Evolutionary conservation across 2,329 filamentous ascomycete genomes (phyloP), one percentile per base, ranked within the genome.

Genomic region (Cladophialophora immunda): DNA sequence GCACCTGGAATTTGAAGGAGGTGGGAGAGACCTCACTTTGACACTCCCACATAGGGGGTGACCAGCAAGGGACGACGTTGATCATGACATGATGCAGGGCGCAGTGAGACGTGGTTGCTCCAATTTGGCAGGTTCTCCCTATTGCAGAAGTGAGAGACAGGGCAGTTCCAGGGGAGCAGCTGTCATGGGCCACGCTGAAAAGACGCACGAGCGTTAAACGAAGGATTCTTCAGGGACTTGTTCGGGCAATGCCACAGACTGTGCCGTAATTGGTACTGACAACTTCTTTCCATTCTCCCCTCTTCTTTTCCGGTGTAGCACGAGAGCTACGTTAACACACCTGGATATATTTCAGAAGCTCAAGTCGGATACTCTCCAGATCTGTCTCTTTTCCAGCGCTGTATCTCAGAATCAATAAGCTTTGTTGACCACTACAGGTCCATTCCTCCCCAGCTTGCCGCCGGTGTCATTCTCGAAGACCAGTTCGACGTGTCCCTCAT

Each of bases 361-460:
- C 3, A 41, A 41, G 11, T 41, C 17, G 15, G 2, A 41, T 13
- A 36, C 29, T 38, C 9, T 30, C 30, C 13, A 2, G 34, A n/a
- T 4, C 36, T n/a, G 36, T 41, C 34, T 41, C 32, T 4, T n/a
- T 3, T 38, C 34, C 7, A 38, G 13, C 34, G 3, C 11, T 38
- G 19, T 11, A 47, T 25, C 41, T 25, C 41, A 47, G 6, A 25
- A 47, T 47, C 41, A 47, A 25, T 47, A 47, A 22, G 41, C n/a
- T 47, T 47, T 47, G 41, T 47, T 47, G 41, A 47, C 41, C 41
- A 25, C 41, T 47, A 47, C 41, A 25, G 41, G 41, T 7, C 6
- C 41, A 47, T 47, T 25, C 41, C 19, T 47, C 41, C 41, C 19
- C 41, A 25, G 25, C 15, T 47, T 47, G 41, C 41, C 19, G 19